Conservation (phyloP, 2,329 filamentous ascomycete genomes). For the Phialophora macrospora region DNA sequence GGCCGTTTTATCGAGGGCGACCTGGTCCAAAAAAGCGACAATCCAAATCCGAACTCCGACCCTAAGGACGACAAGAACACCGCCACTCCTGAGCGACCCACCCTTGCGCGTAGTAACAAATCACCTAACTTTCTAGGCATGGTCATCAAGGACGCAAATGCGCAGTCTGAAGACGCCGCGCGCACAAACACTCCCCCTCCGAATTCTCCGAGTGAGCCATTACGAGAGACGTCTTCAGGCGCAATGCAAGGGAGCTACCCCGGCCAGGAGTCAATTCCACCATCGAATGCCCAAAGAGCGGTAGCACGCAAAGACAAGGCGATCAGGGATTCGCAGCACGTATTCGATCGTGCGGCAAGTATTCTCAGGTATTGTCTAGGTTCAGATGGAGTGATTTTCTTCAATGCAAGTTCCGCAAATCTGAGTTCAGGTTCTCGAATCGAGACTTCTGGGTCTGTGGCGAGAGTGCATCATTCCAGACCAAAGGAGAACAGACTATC, state of each 20-base stretch:
- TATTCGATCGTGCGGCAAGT: conserved; percentile 54
- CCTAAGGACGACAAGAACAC: not conserved
- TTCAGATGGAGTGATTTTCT: conserved; percentile 47
- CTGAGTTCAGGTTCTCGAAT: conserved; percentile 30
- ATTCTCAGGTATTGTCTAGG: conserved; percentile 52
- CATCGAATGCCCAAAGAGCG: not conserved
- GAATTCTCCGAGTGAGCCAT: not conserved
- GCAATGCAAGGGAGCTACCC: conserved; percentile 2
- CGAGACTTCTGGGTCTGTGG: conserved; percentile 14
- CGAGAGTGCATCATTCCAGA: conserved; percentile 25
- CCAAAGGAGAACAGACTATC: not conserved
- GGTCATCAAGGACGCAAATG: conserved; percentile 22
- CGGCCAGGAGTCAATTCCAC: not conserved
- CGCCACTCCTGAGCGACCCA: not conserved
- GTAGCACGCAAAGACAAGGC: conserved; percentile 13
- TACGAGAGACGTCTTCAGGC: not conserved
- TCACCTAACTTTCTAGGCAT: conserved; percentile 16
- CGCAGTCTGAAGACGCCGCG: conserved; percentile 8
- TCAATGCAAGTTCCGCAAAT: conserved; percentile 38
- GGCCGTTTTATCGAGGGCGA: conserved; percentile 59
- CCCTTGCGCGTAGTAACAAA: not conserved
- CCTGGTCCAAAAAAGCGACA: conserved; percentile 5
- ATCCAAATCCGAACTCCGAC: too few species aligned
- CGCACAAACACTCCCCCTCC: not conserved
- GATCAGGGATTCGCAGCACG: conserved; percentile 22